Base-by-base conservation (phyloP, 768 basidiomycete genomes). In the Amanita pseudoporphyria region DNA sequence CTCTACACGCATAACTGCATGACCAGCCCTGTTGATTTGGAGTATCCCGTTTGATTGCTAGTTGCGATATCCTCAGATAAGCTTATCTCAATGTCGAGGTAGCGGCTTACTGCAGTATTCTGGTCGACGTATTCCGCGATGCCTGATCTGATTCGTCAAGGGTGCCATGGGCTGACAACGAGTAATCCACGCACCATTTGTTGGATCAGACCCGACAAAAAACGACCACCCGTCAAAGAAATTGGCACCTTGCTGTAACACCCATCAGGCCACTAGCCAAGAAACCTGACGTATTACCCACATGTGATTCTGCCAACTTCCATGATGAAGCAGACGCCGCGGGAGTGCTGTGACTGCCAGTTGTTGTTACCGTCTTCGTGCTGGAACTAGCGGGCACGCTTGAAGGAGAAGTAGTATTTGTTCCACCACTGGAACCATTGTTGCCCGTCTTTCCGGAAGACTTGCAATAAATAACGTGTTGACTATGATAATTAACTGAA, bases 141-240 rank as follows among this genome's bases (percentile, higher is more conserved):
- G 4, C 71, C 67, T 69, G 41, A 28, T n/a, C 13, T 14, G n/a
- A 7, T 21, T 30, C 4, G 13, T 31, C 16, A 41, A 36, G 38
- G 7, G 5, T 30, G 42, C n/a, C 9, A 22, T 22, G 21, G 35
- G 31, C 9, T 21, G n/a, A 12, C 16, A n/a, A 12, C 9, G 28
- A 22, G n/a, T 7, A 28, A 7, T 12, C 3, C 14, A 61, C 67
- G 48, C 54, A 68, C 86, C 87, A 55, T 81, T 65, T 0, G 92
- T 96, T 4, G 92, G 90, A 69, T 95, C 92, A 9, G 68, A 56
- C 26, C 56, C 64, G 7, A 72, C 77, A 60, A 70, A 82, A 67
- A 94, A 95, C 57, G 76, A 60, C 84, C 85, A 94, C 41, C 81
- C 84, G 59, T 86, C 69, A 53, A 93, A 95, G 71, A 96, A 96